phyloP scores from a whole-genome alignment of 148 eudicot genomes.

The Fagopyrum homotropicum region DNA sequence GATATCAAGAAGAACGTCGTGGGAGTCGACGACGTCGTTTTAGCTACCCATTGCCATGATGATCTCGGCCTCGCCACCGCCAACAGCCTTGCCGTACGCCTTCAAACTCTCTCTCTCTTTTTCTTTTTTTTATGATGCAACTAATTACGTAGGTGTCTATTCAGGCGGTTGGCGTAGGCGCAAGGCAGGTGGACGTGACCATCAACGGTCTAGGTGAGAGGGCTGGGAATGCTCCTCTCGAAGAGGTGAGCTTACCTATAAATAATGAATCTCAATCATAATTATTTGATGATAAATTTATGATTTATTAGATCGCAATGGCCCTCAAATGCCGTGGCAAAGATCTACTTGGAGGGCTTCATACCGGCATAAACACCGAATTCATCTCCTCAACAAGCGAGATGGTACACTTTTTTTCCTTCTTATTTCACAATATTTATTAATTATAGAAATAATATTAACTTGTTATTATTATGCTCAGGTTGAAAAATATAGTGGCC shows the following conservation, averaged over 20 bases:
- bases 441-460: no score
- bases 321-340: slow-evolving; percentile 3
- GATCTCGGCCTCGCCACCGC: slow-evolving; percentile 5
- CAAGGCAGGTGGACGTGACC: neutral
- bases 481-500: neutral
- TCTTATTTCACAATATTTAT: neutral
- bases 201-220: slow-evolving; percentile 4
- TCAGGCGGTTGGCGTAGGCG: neutral
- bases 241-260: neutral
- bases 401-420: neutral
- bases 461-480: neutral
- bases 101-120: no score
- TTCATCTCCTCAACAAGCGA: neutral
- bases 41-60: neutral
- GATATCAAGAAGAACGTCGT: neutral
- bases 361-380: neutral
- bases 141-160: no score
- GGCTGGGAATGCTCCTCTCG: slow-evolving; percentile 4
- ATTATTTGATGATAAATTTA: no score
- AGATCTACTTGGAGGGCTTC: neutral
- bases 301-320: neutral
- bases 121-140: no score
- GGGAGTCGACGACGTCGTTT: neutral
- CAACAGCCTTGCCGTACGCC: neutral
- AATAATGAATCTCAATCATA: no score